Evolutionary conservation across 2,329 filamentous ascomycete species (phyloP).

Genomic region (Lanzia echinophila): DNA sequence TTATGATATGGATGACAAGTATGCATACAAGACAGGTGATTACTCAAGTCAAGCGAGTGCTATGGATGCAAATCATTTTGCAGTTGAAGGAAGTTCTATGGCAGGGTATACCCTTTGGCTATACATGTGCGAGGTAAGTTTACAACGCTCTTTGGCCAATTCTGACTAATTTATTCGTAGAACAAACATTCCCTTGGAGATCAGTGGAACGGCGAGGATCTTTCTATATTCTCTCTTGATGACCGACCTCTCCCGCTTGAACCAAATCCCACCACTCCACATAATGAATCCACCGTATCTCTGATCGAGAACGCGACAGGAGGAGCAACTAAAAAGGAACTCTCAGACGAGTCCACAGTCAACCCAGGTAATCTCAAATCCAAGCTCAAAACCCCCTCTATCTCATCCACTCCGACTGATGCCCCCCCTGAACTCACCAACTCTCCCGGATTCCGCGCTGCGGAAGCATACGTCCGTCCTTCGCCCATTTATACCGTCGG

Average conservation of each 20-base stretch:
- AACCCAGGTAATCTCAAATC: constrained; percentile 70
- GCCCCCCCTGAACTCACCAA: constrained; percentile 52
- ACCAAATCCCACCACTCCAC: constrained; percentile 39
- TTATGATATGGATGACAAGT: constrained; percentile 96
- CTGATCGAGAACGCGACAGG: constrained; percentile 34
- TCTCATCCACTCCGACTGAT: constrained; percentile 50
- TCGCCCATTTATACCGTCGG: constrained; percentile 72
- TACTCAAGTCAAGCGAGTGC: constrained; percentile 88
- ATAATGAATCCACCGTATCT: constrained; percentile 42
- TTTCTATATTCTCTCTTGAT: constrained; percentile 83
- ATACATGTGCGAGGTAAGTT: constrained; percentile 63
- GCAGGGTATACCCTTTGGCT: constrained; percentile 89
- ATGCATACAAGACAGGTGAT: constrained; percentile 92
- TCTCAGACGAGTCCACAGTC: constrained; percentile 51
- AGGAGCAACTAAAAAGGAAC: constrained; percentile 34
- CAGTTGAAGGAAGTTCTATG: constrained; percentile 73
- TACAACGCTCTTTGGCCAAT: background rate
- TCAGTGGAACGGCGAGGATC: constrained; percentile 94
- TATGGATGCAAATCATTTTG: constrained; percentile 94
- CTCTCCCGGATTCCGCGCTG: constrained; percentile 72
- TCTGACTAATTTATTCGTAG: constrained; percentile 33
- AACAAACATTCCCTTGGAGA: constrained; percentile 89
- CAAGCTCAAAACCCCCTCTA: constrained; percentile 61
- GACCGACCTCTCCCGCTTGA: constrained; percentile 59
- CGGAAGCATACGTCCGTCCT: constrained; percentile 87